Evolutionary conservation across 2,329 filamentous ascomycete genomes (phyloP), one percentile per base, ranked within the genome.

Genomic region (Tolypocladium sp.): DNA sequence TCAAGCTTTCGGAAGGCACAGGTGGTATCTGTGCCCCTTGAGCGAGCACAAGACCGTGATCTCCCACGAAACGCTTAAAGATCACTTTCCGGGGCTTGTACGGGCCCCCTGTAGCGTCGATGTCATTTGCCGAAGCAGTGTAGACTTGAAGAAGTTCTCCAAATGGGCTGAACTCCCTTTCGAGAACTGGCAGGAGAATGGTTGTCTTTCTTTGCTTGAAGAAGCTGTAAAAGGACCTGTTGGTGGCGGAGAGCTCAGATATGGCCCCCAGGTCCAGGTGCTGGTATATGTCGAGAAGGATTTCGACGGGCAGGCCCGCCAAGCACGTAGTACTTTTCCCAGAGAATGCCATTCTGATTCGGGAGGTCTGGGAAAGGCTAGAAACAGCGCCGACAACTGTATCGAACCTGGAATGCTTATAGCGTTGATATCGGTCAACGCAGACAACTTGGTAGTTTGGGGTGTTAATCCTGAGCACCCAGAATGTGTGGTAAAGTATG

Each of bases 231-330:
- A 81, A 71, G 1, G 67, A 68, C 35, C 69, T 73, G 62, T 73
- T 77, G 3, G 69, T 65, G 17, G 68, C 63, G n/a, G 69, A 75
- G 38, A 79, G 69, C 38, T 70, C 70, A 57, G 73, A 74, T 41
- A 78, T 70, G 30, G 74, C 75, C 2, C 68, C 63, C 1, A 80
- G 60, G 58, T 79, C 73, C 56, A 82, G 69, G 22, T 75, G 63
- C 37, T 75, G 74, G 63, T 79, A 79, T 30, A 82, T 76, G 25
- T 79, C 75, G 13, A 82, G 67, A 3, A 81, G 65, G 22, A 81
- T 73, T 64, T 84, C 81, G 3, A 74, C 69, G 0, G 81, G 79
- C 54, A 78, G 60, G 51, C 63, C 64, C 53, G 68, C 61, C 25
- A 76, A 63, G 44, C 59, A 61, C 30, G 62, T 61, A 2, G 56